These are phyloP conservation scores for Luvunga scandens DNA, from an alignment of 345 rosid genomes.

Conservation along the genomic window DNA sequence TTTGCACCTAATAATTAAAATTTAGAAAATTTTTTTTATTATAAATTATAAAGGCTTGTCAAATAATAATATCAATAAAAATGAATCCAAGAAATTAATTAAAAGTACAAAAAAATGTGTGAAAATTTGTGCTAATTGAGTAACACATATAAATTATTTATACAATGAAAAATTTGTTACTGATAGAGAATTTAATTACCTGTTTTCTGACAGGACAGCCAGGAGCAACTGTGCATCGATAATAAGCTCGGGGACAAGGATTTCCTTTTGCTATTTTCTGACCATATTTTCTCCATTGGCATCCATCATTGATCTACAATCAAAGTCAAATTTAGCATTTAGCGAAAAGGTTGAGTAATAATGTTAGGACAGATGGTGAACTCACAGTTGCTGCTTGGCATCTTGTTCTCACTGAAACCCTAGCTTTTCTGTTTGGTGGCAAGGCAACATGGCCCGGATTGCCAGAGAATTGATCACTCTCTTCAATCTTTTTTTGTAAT, in stretches of 20 bases:
- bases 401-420: constrained; percentile 60
- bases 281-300: constrained; percentile 97
- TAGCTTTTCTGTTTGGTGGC: constrained; percentile 45
- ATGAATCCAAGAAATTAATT: too few relatives aligned
- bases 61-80: too few relatives aligned
- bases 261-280: constrained; percentile 88
- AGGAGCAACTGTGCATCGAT: constrained; percentile 59
- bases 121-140: too few relatives aligned
- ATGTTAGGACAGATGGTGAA: not conserved
- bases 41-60: too few relatives aligned
- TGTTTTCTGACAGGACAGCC: constrained; percentile 89
- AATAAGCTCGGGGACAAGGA: constrained; percentile 92
- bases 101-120: too few relatives aligned
- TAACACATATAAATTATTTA: too few relatives aligned
- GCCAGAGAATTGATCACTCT: constrained; percentile 25
- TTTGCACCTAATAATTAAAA: constrained; percentile 40
- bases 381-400: constrained; percentile 48
- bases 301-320: constrained; percentile 76
- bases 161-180: too few relatives aligned
- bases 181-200: constrained; percentile 30
- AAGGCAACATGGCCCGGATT: constrained; percentile 32
- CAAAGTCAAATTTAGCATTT: not conserved
- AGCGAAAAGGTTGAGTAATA: not conserved
- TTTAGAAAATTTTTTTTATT: too few relatives aligned
- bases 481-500: constrained; percentile 28